Conservation (phyloP, 768 basidiomycete genomes). For the Kwoniella bestiolae region DNA sequence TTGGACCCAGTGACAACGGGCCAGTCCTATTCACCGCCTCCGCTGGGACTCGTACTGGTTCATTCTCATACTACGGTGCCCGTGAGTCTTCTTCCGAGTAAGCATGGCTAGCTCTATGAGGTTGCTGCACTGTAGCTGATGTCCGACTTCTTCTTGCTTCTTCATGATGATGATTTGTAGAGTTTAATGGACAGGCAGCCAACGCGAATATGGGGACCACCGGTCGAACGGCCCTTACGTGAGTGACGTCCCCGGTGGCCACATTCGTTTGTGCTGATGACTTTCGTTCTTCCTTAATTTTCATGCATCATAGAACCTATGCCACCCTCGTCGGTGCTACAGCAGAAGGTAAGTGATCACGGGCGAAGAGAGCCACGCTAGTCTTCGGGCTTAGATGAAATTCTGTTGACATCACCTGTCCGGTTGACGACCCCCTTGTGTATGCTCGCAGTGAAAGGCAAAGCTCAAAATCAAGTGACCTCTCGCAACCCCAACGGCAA, state of each 20-base stretch:
- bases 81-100: background rate
- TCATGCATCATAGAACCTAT: background rate
- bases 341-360: background rate
- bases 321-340: background rate
- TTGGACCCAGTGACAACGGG: background rate
- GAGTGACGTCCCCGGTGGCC: too few relatives aligned
- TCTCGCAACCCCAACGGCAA: background rate
- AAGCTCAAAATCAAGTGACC: background rate
- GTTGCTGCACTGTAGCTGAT: too few relatives aligned
- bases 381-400: too few relatives aligned
- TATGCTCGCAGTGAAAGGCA: background rate
- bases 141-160: too few relatives aligned
- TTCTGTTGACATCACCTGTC: too few relatives aligned
- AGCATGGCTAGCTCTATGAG: background rate
- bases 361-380: too few relatives aligned
- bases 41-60: background rate
- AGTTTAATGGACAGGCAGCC: background rate
- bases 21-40: background rate
- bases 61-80: background rate
- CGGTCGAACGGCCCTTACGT: background rate
- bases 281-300: too few relatives aligned
- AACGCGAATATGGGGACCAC: background rate
- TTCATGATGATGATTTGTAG: too few relatives aligned
- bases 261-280: too few relatives aligned
- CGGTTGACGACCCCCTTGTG: too few relatives aligned